Base-by-base conservation (phyloP, 345 rosid species). In the Lumnitzera littorea region DNA sequence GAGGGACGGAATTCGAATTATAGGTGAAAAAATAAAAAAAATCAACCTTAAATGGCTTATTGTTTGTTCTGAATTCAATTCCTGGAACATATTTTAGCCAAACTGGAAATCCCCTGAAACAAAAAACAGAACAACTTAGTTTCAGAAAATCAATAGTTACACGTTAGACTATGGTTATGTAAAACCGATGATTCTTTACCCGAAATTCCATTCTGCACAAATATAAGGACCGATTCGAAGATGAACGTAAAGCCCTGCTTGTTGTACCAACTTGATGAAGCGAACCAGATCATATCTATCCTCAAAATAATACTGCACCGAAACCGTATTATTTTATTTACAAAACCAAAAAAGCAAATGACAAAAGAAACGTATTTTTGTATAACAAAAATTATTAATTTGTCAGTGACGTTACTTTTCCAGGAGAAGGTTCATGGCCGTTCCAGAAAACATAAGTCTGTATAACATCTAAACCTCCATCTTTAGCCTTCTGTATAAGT, bases 231-330 rank as follows among this genome's bases (percentile, higher is more conserved):
- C 72, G 7, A 68, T 62, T 23, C 72, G 62, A 67, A 68, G 72
- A 52, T 62, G 66, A 43, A 68, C 72, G 10, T 62, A 76, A 20
- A 80, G 76, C 8, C 84, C 84, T 20, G 79, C 81, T 63, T 71
- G 72, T 50, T 76, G 67, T 48, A 73, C 70, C 53, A 71, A 47
- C 72, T 76, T 80, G 66, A 80, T 41, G 65, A 80, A 80, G 51
- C 64, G 69, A 25, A 80, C 81, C 55, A 80, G 66, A 67, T 80
- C 81, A 41, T 66, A 80, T 64, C 74, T 71, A 57, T 74, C 81
- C 59, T 56, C 67, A 50, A 80, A 80, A 55, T 73, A 70, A 43
- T 76, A 80, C 72, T 68, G 62, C 65, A 54, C 13, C 17, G 12
- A 48, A n/a, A 29, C 13, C 12, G 15, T 13, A 29, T 14, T 15